These are phyloP conservation scores for Rugonectria rugulosa DNA, from an alignment of 2,329 filamentous ascomycete species.

Conservation along the genomic window DNA sequence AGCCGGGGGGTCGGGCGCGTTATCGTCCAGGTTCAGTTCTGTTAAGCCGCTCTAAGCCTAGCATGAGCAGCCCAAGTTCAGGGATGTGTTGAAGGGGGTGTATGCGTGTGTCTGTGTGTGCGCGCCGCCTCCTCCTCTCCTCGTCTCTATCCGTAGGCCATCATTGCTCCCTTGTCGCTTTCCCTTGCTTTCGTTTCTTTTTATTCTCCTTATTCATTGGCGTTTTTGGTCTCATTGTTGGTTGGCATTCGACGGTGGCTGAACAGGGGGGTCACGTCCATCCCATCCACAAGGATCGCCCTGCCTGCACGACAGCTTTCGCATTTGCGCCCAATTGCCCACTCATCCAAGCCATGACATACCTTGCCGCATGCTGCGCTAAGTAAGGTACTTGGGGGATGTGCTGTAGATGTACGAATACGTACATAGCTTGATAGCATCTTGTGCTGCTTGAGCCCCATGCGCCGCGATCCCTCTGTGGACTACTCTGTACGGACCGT, in stretches of 20 bases:
- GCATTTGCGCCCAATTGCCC: too few relatives aligned
- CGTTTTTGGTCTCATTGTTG: neutral
- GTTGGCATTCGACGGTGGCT: neutral
- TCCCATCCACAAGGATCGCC: neutral
- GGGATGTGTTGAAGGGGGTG: too few relatives aligned
- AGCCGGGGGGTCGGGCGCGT: conserved; percentile 24
- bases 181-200: neutral
- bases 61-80: neutral
- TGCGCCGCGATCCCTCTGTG: conserved; percentile 17
- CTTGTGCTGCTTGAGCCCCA: conserved; percentile 26
- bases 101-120: too few relatives aligned
- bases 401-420: neutral
- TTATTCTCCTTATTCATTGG: neutral
- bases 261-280: neutral
- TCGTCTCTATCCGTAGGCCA: too few relatives aligned
- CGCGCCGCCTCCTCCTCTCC: too few relatives aligned
- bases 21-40: conserved; percentile 14
- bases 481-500: conserved; percentile 3
- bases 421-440: neutral
- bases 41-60: conserved; percentile 33
- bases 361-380: too few relatives aligned
- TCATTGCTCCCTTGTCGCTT: neutral
- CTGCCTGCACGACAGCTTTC: conserved; percentile 8
- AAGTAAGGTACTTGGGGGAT: too few relatives aligned
- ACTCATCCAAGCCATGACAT: conserved; percentile 1